Evolutionary conservation across 2,329 filamentous ascomycete genomes (phyloP), one percentile per base, ranked within the genome.

Genomic region (Alternaria gaisen): DNA sequence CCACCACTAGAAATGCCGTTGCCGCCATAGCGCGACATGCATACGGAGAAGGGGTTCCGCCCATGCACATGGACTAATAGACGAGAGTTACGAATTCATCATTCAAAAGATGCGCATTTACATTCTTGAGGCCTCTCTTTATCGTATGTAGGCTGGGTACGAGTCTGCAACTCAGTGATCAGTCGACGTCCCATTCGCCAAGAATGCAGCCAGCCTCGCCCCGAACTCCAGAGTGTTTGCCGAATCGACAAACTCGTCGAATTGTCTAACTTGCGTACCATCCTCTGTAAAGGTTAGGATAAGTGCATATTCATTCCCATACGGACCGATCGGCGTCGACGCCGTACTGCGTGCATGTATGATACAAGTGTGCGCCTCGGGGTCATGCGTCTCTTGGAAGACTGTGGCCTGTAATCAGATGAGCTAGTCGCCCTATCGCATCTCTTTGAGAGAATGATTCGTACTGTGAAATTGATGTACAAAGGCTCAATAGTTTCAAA

Each of bases 221-320:
- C 46, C 30, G 24, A 52, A 57, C 26, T 57, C 42, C 24, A 43
- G 22, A 8, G 55, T 51, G 40, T 57, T 52, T 32, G 55, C 55
- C 36, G 55, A 57, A 46, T 57, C 55, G 16, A 52, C 54, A 18
- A 52, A 52, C 24, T 57, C 54, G n/a, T 32, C 20, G 7, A 57
- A 51, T 7, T 36, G 32, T 30, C 2, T 43, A 5, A 57, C 46
- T 38, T 57, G 42, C 12, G 28, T 52, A 3, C 54, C 54, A 12
- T 57, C 46, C 5, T 57, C 46, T 24, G 54, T 57, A 34, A 57
- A 52, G 10, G 26, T 51, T 18, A 57, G 22, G 1, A 57, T 43
- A n/a, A 57, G 28, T 28, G 54, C 54, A 3, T 57, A 57, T 26
- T 57, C 54, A 24, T 57, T 57, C 32, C n/a, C 54, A 20, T 57